Conservation (phyloP, 139 green algal species). For the Chlamydomonas schloesseri region DNA sequence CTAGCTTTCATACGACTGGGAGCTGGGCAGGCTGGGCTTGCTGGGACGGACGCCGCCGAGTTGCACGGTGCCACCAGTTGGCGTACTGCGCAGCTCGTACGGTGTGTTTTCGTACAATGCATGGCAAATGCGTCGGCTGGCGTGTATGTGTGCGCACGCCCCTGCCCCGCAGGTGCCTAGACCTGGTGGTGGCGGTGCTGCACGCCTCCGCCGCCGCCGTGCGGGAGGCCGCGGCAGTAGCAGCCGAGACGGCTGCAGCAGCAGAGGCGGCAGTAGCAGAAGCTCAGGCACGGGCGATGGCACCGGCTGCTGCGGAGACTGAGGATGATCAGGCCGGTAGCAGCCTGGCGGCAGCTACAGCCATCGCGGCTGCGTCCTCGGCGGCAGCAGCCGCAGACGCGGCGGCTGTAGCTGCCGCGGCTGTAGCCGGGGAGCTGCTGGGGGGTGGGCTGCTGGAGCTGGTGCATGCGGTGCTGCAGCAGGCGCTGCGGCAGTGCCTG, state of each 20-base stretch:
- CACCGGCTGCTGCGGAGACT: too few species aligned
- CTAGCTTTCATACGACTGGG: too few species aligned
- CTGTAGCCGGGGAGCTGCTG: background rate
- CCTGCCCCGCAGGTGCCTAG: background rate
- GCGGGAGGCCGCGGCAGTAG: background rate
- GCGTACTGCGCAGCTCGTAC: too few species aligned
- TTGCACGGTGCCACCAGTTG: too few species aligned
- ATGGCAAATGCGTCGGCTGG: too few species aligned
- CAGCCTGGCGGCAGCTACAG: background rate
- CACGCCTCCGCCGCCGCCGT: constrained; percentile 7
- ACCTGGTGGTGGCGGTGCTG: constrained; percentile 18
- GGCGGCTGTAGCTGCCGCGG: too few species aligned
- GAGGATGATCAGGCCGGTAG: too few species aligned
- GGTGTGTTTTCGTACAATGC: too few species aligned
- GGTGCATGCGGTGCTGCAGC: background rate
- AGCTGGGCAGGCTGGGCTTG: too few species aligned
- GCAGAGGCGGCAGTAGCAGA: background rate
- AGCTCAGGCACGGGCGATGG: too few species aligned
- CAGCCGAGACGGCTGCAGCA: background rate
- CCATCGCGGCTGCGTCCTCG: background rate
- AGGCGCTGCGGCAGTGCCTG: constrained; percentile 2
- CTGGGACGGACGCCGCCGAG: too few species aligned
- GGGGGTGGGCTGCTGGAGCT: constrained; percentile 18
- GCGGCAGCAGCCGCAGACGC: background rate
- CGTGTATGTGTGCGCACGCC: background rate